Conservation (phyloP, 2,329 filamentous ascomycete species). For the Ophiostoma himal-ulmi region DNA sequence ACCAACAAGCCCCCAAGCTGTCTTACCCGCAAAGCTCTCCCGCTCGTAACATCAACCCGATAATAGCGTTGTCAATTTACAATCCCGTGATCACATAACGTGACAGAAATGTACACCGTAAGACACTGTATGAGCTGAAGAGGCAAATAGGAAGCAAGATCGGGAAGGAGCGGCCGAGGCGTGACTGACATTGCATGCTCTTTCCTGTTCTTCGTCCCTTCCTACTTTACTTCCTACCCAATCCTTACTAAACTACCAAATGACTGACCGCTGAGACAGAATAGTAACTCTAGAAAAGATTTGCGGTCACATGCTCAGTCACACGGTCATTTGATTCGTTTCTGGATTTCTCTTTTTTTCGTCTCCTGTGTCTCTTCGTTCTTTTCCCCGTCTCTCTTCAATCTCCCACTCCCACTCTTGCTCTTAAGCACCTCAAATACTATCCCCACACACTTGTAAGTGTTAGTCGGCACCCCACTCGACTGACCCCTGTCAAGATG, state of each 20-base stretch:
- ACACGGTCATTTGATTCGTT: constrained; percentile 18
- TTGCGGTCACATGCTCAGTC: constrained; percentile 19
- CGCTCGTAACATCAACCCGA: too few relatives aligned
- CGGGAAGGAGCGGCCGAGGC: neutral
- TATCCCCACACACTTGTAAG: constrained; percentile 14
- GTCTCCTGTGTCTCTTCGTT: neutral
- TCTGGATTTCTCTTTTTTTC: neutral
- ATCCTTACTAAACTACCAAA: neutral
- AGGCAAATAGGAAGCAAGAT: neutral
- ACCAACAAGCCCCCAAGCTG: neutral
- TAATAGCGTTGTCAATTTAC: neutral
- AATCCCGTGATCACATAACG: neutral
- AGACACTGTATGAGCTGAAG: neutral
- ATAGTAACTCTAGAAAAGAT: neutral
- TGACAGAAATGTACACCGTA: neutral
- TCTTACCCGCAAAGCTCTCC: neutral
- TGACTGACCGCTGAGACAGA: neutral
- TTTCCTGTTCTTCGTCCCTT: neutral
- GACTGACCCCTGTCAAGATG: constrained; percentile 14
- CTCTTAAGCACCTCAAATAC: constrained; percentile 10
- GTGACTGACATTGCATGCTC: neutral
- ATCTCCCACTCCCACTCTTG: neutral
- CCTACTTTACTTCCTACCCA: neutral
- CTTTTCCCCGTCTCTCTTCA: neutral
- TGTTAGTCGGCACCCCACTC: neutral